These are phyloP conservation scores for Cornus suecica DNA, from an alignment of 148 eudicot genomes.

Conservation along the genomic window DNA sequence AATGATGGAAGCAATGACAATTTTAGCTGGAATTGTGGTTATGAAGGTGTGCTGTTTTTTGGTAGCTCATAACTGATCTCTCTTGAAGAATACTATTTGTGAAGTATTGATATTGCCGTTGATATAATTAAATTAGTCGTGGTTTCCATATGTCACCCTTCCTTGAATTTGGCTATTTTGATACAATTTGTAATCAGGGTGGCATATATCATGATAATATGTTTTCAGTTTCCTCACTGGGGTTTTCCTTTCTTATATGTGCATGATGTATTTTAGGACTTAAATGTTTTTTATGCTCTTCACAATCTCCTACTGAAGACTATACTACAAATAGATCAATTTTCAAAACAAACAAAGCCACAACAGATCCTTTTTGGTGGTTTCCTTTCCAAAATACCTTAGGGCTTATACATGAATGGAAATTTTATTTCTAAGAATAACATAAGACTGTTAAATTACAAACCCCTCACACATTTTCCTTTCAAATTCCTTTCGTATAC, in stretches of 20 bases:
- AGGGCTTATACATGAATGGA: not conserved
- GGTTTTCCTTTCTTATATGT: no score
- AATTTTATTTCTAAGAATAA: no score
- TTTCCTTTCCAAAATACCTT: no score
- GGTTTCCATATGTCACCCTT: not conserved
- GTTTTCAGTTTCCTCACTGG: no score
- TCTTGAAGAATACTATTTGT: not conserved
- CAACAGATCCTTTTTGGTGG: not conserved
- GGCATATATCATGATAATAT: no score
- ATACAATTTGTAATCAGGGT: no score
- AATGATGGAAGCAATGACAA: conserved; percentile 97
- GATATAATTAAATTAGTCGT: not conserved
- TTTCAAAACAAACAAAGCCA: no score
- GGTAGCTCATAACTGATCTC: no score
- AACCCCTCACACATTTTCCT: not conserved
- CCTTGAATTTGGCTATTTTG: no score
- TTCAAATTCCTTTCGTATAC: not conserved
- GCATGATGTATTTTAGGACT: not conserved
- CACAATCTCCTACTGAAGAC: not conserved
- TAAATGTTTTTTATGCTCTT: not conserved
- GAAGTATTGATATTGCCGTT: not conserved
- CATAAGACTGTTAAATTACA: not conserved
- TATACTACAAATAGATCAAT: no score
- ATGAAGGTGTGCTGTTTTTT: conserved; percentile 55
- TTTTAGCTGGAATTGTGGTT: conserved; percentile 95